A percentile compares a stretch with the other conserved stretches of the same genome.
Conservation (phyloP, 1,139 yeast genomes). For the Meyerozyma carpophila region DNA sequence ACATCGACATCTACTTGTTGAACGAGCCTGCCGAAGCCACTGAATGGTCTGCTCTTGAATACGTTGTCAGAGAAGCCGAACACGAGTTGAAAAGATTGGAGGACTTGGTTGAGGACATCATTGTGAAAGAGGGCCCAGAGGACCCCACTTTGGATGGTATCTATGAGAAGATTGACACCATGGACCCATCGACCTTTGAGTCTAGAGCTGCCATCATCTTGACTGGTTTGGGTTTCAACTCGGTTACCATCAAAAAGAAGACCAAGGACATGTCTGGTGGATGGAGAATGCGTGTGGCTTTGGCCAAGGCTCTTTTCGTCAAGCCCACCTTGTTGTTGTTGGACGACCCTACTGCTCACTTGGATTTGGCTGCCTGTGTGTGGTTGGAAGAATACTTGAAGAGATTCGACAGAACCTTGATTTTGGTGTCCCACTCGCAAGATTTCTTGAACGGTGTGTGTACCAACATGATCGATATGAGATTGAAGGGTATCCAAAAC, state of each 20-base stretch:
- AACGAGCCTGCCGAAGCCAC: constrained; percentile 98
- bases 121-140: constrained; percentile 93
- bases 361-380: constrained; percentile 98
- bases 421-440: constrained; percentile 95
- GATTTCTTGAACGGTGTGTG: constrained; percentile 99
- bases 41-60: constrained; percentile 87
- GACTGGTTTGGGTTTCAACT: constrained; percentile 95
- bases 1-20: constrained; percentile 83
- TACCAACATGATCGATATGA: constrained; percentile 97
- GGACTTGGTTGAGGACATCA: constrained; percentile 82
- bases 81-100: constrained; percentile 86
- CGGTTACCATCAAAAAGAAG: constrained; percentile 70
- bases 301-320: constrained; percentile 81
- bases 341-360: constrained; percentile 99
- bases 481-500: constrained; percentile 60
- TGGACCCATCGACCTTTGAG: constrained; percentile 96
- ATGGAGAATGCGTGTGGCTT: constrained; percentile 90
- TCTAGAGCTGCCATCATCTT: constrained; percentile 92
- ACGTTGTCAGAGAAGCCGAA: constrained; percentile 97
- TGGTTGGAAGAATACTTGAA: constrained; percentile 98
- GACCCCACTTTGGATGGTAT: constrained; percentile 77
- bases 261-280: constrained; percentile 99
- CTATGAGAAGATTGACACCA: constrained; percentile 90
- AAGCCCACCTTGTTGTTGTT: constrained; percentile 80
- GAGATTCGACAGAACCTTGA: constrained; percentile 88